Conservation (phyloP, 2,329 filamentous ascomycete species). For the Cladobotryum protrusum region DNA sequence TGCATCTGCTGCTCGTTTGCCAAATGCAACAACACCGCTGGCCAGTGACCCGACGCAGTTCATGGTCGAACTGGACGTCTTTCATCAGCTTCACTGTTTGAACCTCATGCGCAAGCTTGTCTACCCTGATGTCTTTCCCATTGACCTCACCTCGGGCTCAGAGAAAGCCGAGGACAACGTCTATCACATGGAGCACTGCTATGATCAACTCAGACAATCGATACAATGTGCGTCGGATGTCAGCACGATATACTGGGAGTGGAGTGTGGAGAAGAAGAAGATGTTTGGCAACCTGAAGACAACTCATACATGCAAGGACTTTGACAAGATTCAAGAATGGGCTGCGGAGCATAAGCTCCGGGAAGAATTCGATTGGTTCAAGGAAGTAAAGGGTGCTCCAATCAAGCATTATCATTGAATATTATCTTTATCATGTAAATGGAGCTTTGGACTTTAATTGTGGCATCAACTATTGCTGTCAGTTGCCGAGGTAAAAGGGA, state of each 20-base stretch:
- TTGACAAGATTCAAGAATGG: slow-evolving; percentile 45
- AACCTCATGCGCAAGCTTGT: slow-evolving; percentile 42
- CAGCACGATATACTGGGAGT: slow-evolving; percentile 47
- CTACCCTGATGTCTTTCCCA: slow-evolving; percentile 41
- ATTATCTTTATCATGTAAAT: too few relatives aligned
- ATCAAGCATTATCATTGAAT: slow-evolving; percentile 3
- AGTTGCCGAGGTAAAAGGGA: too few relatives aligned
- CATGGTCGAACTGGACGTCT: slow-evolving; percentile 42
- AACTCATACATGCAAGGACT: slow-evolving; percentile 47
- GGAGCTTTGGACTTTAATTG: too few relatives aligned
- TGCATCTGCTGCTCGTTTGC: slow-evolving; percentile 45
- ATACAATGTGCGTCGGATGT: slow-evolving; percentile 49
- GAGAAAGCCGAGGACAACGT: slow-evolving; percentile 32
- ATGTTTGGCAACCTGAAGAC: slow-evolving; percentile 49
- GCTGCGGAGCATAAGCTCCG: slow-evolving; percentile 27
- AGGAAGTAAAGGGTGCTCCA: slow-evolving; percentile 13
- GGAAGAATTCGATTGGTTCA: slow-evolving; percentile 12
- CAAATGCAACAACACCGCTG: slow-evolving; percentile 46
- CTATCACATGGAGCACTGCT: slow-evolving; percentile 40
- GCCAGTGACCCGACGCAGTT: slow-evolving; percentile 49
- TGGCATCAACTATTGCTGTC: too few relatives aligned
- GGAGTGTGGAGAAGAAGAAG: slow-evolving; percentile 36
- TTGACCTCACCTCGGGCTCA: slow-evolving; percentile 36
- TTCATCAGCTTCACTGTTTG: slow-evolving; percentile 47
- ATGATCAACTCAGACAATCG: slow-evolving; percentile 47